Evolutionary conservation across 495 filamentous ascomycete genomes (phyloP), one percentile per base, ranked within the genome.

Genomic region (Beverwykella pulmonaria): DNA sequence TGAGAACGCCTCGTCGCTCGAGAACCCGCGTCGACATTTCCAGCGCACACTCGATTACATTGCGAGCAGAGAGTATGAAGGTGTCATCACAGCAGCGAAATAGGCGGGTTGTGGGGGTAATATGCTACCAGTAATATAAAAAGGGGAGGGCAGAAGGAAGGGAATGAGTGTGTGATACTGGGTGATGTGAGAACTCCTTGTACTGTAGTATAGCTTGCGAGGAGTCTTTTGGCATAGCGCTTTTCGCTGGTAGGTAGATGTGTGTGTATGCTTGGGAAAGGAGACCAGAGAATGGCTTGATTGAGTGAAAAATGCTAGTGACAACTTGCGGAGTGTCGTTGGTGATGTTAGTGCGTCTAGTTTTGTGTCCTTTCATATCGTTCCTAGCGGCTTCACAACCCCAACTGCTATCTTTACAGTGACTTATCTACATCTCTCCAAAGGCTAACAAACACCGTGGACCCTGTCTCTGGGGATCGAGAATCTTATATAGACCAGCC

Each of bases 21-120:
- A 98, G 68, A 88, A 84, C 34, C 95, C 95, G 32, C 89, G 86
- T 76, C 88, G 88, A 69, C 95, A 98, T 77, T 98, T 98, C 79
- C 83, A 93, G 76, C 87, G 94, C 54, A 98, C 93, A 2, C 79
- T 98, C 66, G 93, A 96, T 32, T 96, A 96, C 74, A 97, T 98
- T 65, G 84, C 84, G 68, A 88, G 88, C 19, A 86, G 95, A 71
- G 92, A 94, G 68, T 98, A 95, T 74, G 95, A 98, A 71, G 94
- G 94, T 2, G 86, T 98, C 39, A 84, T 93, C 57, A 84, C 90
- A 50, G 82, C 90, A 48, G 77, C 87, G n/a, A 90, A 89, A 68
- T 89, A 59, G 48, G 32, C 10, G n/a, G 48, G 19, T 22, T 7
- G 25, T 25, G 25, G 6, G n/a, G 30, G 44, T 47, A 47, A 47